A percentile compares a stretch with the other conserved stretches of the same genome.
phyloP scores from a whole-genome alignment of 768 basidiomycete genomes.

The Lactifluus volemus region DNA sequence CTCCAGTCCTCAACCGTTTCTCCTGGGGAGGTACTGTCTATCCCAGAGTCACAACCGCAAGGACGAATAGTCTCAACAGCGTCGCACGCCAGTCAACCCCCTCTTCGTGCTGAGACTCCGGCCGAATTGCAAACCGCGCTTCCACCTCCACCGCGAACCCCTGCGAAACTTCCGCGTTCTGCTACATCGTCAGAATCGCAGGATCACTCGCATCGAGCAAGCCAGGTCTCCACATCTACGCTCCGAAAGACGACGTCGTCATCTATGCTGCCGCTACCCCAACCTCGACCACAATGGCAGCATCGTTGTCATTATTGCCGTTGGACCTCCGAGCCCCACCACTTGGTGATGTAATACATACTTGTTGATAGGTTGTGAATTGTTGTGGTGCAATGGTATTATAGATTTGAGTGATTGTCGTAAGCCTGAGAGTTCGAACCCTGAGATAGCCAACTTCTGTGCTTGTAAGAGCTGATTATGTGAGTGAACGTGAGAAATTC shows the following conservation, averaged over 20 bases:
- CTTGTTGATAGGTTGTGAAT: too few species aligned
- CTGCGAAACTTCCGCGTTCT: constrained; percentile 50
- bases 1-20: not conserved
- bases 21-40: not conserved
- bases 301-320: too few species aligned
- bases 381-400: too few species aligned
- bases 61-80: constrained; percentile 16
- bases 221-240: constrained; percentile 10
- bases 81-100: constrained; percentile 35
- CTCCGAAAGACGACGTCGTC: constrained; percentile 48
- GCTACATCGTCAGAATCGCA: constrained; percentile 35
- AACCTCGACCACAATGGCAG: too few species aligned
- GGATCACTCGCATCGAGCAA: constrained; percentile 11
- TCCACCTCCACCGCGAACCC: constrained; percentile 54
- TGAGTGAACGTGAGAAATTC: too few species aligned
- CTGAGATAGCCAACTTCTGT: too few species aligned
- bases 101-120: constrained; percentile 58
- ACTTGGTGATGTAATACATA: too few species aligned
- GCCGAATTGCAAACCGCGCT: constrained; percentile 50
- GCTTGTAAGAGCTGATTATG: too few species aligned
- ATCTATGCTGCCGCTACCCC: too few species aligned
- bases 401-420: too few species aligned
- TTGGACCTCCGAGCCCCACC: too few species aligned
- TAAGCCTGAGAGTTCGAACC: too few species aligned
- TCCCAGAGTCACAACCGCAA: not conserved